Percentiles rank a stretch among this genome's conserved stretches.
Evolutionary conservation across 768 basidiomycete genomes (phyloP).

Genomic region (Tricholoma saponaceum): DNA sequence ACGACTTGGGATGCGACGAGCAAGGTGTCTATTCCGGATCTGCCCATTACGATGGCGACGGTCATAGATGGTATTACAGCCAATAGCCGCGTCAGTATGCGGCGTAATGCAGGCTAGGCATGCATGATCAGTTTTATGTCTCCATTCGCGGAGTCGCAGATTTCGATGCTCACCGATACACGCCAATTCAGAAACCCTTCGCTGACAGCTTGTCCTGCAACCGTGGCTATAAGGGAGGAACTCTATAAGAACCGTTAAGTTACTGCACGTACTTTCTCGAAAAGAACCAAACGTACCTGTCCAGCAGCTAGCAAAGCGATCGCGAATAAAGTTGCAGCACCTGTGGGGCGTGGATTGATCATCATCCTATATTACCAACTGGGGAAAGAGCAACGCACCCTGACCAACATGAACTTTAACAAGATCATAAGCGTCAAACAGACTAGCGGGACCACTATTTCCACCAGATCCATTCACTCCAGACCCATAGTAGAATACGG

Average conservation of each 20-base stretch:
- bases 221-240: slow-evolving; percentile 84
- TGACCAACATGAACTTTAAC: slow-evolving; percentile 65
- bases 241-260: slow-evolving; percentile 37
- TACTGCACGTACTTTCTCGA: not conserved
- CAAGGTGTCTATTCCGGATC: slow-evolving; percentile 65
- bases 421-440: slow-evolving; percentile 82
- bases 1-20: slow-evolving; percentile 87
- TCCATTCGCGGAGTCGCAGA: slow-evolving; percentile 5
- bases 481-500: slow-evolving; percentile 67
- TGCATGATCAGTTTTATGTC: not conserved
- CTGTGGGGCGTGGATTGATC: slow-evolving; percentile 29
- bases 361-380: not conserved
- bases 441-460: slow-evolving; percentile 49
- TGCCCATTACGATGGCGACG: slow-evolving; percentile 72
- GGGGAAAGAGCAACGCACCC: slow-evolving; percentile 35
- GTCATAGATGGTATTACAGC: slow-evolving; percentile 80
- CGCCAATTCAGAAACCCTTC: slow-evolving; percentile 90
- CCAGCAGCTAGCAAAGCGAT: slow-evolving; percentile 81
- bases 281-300: slow-evolving; percentile 41
- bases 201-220: slow-evolving; percentile 86
- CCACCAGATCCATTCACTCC: slow-evolving; percentile 18
- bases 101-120: slow-evolving; percentile 65
- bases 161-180: slow-evolving; percentile 51
- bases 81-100: slow-evolving; percentile 78
- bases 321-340: slow-evolving; percentile 84